Evolutionary conservation across 306 rosid species (phyloP).

Genomic region (Astragalus membranaceus): DNA sequence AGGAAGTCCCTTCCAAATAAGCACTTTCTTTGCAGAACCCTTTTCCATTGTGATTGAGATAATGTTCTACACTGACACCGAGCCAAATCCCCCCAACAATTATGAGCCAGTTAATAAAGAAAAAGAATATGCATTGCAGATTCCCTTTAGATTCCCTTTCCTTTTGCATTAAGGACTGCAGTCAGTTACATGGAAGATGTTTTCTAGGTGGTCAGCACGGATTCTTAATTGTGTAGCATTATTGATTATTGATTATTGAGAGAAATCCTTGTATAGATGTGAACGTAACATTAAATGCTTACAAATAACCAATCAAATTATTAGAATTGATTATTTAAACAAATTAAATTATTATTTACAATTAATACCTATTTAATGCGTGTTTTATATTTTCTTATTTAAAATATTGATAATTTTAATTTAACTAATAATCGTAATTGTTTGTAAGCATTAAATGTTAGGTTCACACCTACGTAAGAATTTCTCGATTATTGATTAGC

Average conservation of each 20-base stretch:
- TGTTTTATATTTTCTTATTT: too few species aligned
- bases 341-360: too few species aligned
- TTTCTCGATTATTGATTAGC: neutral
- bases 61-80: slow-evolving; percentile 6
- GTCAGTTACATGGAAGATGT: slow-evolving; percentile 5
- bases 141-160: slow-evolving; percentile 12
- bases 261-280: too few species aligned
- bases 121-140: neutral
- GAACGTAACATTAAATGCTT: too few species aligned
- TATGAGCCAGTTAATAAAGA: neutral
- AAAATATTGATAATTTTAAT: too few species aligned
- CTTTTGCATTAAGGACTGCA: neutral
- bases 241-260: too few species aligned
- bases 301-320: too few species aligned
- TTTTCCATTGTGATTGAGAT: slow-evolving; percentile 14
- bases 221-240: neutral
- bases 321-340: too few species aligned
- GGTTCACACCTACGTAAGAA: too few species aligned
- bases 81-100: slow-evolving; percentile 2
- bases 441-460: too few species aligned
- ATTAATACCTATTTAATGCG: too few species aligned
- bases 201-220: neutral
- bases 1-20: neutral
- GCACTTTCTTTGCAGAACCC: slow-evolving; percentile 12
- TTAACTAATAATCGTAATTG: too few species aligned